A percentile compares a stretch with the other conserved stretches of the same genome.
Conservation (phyloP, 495 filamentous ascomycete species). For the Xylaria curta region DNA sequence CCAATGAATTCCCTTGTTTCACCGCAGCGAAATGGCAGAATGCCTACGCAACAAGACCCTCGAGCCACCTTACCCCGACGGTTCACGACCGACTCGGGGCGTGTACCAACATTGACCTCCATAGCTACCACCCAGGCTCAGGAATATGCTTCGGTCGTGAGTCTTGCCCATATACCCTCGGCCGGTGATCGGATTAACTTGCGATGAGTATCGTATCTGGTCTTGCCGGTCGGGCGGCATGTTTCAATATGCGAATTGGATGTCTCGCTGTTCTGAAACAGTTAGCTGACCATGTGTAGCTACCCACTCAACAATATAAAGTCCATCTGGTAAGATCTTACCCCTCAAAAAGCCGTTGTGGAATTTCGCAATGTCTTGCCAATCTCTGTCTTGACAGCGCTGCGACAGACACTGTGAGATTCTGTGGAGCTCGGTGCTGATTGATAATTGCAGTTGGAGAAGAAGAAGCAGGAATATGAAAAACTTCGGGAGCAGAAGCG, state of each 20-base stretch:
- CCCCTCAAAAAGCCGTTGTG: not conserved
- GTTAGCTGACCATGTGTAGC: slow-evolving; percentile 39
- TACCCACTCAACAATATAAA: slow-evolving; percentile 61
- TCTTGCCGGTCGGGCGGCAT: slow-evolving; percentile 29
- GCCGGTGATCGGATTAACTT: slow-evolving; percentile 3
- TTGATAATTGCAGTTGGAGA: slow-evolving; percentile 72
- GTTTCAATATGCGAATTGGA: slow-evolving; percentile 39
- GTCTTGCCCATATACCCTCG: slow-evolving; percentile 38
- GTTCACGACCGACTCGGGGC: slow-evolving; percentile 91
- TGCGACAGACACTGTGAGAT: not conserved
- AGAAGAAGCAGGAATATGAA: slow-evolving; percentile 88
- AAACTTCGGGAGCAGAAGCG: slow-evolving; percentile 82
- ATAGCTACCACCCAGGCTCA: slow-evolving; percentile 59
- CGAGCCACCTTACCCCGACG: slow-evolving; percentile 82
- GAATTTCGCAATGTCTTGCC: not conserved
- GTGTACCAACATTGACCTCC: slow-evolving; percentile 79
- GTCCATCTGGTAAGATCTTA: slow-evolving; percentile 61
- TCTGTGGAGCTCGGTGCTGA: slow-evolving; percentile 35
- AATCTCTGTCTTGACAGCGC: slow-evolving; percentile 16
- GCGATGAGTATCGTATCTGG: slow-evolving; percentile 21
- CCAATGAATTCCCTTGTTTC: slow-evolving; percentile 73
- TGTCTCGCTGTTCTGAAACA: slow-evolving; percentile 41
- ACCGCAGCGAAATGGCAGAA: slow-evolving; percentile 69
- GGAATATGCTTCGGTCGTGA: slow-evolving; percentile 51
- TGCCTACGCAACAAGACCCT: slow-evolving; percentile 66